Percentiles rank a stretch among this genome's conserved stretches.
Conservation (phyloP, 1,139 yeast genomes). For the Kodamaea ohmeri region DNA sequence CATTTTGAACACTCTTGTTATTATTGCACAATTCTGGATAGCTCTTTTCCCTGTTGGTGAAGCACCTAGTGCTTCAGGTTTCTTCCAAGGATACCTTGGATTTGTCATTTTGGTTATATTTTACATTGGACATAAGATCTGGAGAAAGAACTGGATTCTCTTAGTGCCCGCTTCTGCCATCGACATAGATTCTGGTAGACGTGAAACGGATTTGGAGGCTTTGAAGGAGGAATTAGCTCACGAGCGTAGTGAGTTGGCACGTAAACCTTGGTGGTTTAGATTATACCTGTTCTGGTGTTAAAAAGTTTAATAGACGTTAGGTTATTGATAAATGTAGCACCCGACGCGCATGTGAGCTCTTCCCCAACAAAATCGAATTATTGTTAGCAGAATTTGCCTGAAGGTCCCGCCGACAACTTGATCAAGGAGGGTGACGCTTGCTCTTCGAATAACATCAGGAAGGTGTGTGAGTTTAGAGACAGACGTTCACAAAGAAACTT, state of each 20-base stretch:
- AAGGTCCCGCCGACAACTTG: no score
- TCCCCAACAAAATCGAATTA: no score
- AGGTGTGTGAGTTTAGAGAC: no score
- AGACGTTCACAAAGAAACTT: no score
- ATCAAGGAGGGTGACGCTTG: no score
- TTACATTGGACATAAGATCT: conserved; percentile 41
- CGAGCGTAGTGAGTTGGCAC: conserved; percentile 51
- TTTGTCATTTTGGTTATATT: conserved; percentile 35
- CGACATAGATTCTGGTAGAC: conserved; percentile 70
- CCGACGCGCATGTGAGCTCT: no score
- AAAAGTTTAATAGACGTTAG: no score
- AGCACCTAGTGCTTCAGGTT: conserved; percentile 32
- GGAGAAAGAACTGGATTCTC: conserved; percentile 37
- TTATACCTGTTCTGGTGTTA: conserved; percentile 57
- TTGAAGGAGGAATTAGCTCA: conserved; percentile 64
- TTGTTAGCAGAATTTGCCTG: no score
- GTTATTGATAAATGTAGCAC: neutral
- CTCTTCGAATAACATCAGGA: no score
- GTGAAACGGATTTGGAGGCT: conserved; percentile 61
- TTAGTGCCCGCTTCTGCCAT: conserved; percentile 50
- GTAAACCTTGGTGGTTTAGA: conserved; percentile 54
- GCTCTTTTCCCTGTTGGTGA: conserved; percentile 42
- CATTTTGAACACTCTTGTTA: conserved; percentile 45
- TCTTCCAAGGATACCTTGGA: conserved; percentile 39
- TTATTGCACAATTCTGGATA: conserved; percentile 52